These are phyloP conservation scores for Colletotrichum sp. DNA, from an alignment of 2,329 filamentous ascomycete species.

Conservation along the genomic window DNA sequence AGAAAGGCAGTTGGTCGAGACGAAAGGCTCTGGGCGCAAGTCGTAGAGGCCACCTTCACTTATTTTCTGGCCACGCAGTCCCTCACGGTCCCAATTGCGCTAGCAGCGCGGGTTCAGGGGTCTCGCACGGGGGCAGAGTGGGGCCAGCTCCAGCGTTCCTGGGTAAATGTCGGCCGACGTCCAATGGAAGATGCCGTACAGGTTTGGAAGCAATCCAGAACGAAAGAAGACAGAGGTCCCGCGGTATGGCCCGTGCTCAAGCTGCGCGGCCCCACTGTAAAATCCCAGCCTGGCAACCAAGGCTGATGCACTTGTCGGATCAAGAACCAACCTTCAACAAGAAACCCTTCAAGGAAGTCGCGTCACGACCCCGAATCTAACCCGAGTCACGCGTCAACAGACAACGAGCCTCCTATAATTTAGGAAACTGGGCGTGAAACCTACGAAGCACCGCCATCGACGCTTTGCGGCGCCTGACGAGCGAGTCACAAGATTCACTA, in stretches of 20 bases:
- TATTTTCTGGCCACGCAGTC: conserved; percentile 22
- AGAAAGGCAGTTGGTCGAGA: neutral
- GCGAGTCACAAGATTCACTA: neutral
- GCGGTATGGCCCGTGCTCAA: conserved; percentile 9
- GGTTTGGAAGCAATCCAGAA: neutral
- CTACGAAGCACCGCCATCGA: neutral
- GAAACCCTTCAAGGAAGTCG: neutral
- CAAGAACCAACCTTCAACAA: neutral
- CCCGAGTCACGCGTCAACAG: neutral
- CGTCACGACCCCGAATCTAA: neutral
- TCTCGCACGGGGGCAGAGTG: conserved; percentile 6
- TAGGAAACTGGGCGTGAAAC: neutral
- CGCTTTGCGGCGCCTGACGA: neutral
- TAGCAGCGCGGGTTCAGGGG: conserved; percentile 16
- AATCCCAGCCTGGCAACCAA: conserved; percentile 20
- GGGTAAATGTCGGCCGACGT: conserved; percentile 10
- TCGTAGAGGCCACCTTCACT: conserved; percentile 41
- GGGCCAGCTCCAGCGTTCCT: neutral
- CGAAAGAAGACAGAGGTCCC: neutral
- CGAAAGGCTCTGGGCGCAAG: conserved; percentile 11
- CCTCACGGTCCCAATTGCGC: conserved; percentile 6
- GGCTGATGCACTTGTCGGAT: neutral
- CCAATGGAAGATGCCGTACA: conserved; percentile 15
- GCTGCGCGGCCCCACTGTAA: conserved; percentile 14
- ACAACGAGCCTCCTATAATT: neutral